Conservation (phyloP, 495 filamentous ascomycete genomes). For the Alectoria sarmentosa region DNA sequence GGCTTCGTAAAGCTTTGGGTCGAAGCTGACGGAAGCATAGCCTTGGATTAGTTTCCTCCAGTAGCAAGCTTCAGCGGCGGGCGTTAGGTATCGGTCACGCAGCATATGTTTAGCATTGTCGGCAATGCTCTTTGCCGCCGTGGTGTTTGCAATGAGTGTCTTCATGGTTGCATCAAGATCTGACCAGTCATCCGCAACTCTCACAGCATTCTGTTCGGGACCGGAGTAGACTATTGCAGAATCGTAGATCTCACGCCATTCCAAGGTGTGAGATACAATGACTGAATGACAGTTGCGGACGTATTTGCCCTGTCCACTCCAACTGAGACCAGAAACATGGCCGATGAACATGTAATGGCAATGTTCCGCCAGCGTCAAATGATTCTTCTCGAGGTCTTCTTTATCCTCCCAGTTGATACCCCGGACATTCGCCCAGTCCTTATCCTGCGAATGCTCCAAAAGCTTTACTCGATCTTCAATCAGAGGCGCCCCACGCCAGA, state of each 20-base stretch:
- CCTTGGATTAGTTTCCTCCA: slow-evolving; percentile 48
- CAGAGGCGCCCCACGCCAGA: neutral
- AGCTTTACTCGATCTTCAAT: neutral
- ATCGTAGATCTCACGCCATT: slow-evolving; percentile 40
- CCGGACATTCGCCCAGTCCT: neutral
- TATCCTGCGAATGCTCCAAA: neutral
- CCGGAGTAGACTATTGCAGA: slow-evolving; percentile 39
- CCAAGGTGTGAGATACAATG: slow-evolving; percentile 40
- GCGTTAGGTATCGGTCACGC: slow-evolving; percentile 54
- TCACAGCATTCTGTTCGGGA: slow-evolving; percentile 55
- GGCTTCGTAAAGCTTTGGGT: slow-evolving; percentile 37
- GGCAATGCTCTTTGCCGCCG: neutral
- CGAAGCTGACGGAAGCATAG: slow-evolving; percentile 43
- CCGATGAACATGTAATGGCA: slow-evolving; percentile 56
- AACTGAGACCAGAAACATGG: slow-evolving; percentile 52
- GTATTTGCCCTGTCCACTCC: slow-evolving; percentile 53
- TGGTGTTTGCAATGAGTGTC: slow-evolving; percentile 41
- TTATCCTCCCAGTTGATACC: neutral
- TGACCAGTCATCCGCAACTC: slow-evolving; percentile 47
- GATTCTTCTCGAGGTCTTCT: neutral
- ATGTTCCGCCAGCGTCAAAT: slow-evolving; percentile 43
- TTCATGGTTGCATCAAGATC: slow-evolving; percentile 49
- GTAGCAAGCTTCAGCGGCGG: slow-evolving; percentile 55
- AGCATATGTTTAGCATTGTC: slow-evolving; percentile 38
- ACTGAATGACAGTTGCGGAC: slow-evolving; percentile 55